Evolutionary conservation across 331 rosid genomes (phyloP), one percentile per base, ranked within the genome.

Genomic region (Malus hybrid): DNA sequence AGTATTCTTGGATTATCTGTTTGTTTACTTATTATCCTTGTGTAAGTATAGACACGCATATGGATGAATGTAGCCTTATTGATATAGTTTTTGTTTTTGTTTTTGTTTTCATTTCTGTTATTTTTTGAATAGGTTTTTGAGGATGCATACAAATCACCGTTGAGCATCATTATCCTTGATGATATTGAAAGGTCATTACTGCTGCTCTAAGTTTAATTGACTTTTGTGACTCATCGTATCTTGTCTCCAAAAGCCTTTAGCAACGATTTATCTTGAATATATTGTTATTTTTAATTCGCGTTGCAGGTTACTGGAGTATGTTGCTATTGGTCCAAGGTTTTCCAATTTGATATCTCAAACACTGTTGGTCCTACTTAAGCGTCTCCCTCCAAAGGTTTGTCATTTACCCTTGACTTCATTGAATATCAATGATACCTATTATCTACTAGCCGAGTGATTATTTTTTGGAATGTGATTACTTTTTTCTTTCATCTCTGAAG

Each of bases 141-240:
- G 87, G 99, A 94, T 84, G 99, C 97, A 48, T 90, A 94, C 91
- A 92, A 90, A 85, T 94, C 97, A 65, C 99, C 99, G 9, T 72
- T 92, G 90, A 94, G 99, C 86, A 90, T 94, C 63, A 86, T 94
- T 69, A 77, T 94, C 82, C 97, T 94, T 27, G 99, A 94, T 84
- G 91, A 91, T 74, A 88, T 94, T 84, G 99, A 94, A 81, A 88
- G 96, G 99, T 90, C 72, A 69, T 48, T 34, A 27, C 65, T 18
- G 57, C 67, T 69, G n/a, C 29, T 56, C 5, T 56, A 39, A 22
- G 19, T 52, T 5, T 31, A 10, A 63, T 62, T 39, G 36, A 75
- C 20, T 16, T 72, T 16, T 20, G 31, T 27, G 22, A 62, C 65
- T 39, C 59, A 7, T 73, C 22, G 27, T 33, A 20, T 52, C 33